Conservation (phyloP, 306 rosid species). For the Sicyos edulis region DNA sequence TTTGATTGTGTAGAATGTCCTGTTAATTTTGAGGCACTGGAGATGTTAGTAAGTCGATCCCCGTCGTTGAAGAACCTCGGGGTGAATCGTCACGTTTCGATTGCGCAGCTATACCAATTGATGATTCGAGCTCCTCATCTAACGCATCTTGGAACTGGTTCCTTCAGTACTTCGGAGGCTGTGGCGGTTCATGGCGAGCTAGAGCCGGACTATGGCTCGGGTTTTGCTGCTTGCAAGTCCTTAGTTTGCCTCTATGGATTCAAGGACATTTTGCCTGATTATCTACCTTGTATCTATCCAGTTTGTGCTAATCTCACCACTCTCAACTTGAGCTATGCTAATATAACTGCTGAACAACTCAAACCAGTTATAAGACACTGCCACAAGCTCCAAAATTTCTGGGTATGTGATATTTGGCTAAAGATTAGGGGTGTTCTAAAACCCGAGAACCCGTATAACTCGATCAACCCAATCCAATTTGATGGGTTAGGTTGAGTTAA, state of each 20-base stretch:
- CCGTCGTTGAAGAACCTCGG: slow-evolving; percentile 68
- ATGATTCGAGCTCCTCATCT: slow-evolving; percentile 63
- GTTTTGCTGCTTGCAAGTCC: slow-evolving; percentile 69
- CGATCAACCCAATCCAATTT: too few relatives aligned
- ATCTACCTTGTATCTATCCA: slow-evolving; percentile 53
- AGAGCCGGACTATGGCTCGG: slow-evolving; percentile 58
- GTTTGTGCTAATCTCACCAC: slow-evolving; percentile 66
- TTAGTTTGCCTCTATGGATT: slow-evolving; percentile 83
- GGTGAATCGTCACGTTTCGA: slow-evolving; percentile 51
- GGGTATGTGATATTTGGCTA: background rate
- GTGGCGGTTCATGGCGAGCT: slow-evolving; percentile 31
- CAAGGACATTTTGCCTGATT: slow-evolving; percentile 49
- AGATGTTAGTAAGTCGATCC: slow-evolving; percentile 71
- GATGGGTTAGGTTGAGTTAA: too few relatives aligned
- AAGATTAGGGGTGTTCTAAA: background rate
- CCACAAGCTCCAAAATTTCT: too few relatives aligned
- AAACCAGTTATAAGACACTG: slow-evolving; percentile 38
- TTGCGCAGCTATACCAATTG: slow-evolving; percentile 49
- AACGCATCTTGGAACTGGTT: slow-evolving; percentile 74
- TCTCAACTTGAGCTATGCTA: slow-evolving; percentile 70
- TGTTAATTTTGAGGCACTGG: slow-evolving; percentile 69
- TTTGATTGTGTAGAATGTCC: slow-evolving; percentile 64
- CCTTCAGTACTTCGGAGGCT: slow-evolving; percentile 38
- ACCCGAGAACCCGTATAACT: too few relatives aligned
- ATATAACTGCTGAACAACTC: slow-evolving; percentile 50